phyloP scores from a whole-genome alignment of 352 stramenopile genomes.

The Phytopythium sindhum region DNA sequence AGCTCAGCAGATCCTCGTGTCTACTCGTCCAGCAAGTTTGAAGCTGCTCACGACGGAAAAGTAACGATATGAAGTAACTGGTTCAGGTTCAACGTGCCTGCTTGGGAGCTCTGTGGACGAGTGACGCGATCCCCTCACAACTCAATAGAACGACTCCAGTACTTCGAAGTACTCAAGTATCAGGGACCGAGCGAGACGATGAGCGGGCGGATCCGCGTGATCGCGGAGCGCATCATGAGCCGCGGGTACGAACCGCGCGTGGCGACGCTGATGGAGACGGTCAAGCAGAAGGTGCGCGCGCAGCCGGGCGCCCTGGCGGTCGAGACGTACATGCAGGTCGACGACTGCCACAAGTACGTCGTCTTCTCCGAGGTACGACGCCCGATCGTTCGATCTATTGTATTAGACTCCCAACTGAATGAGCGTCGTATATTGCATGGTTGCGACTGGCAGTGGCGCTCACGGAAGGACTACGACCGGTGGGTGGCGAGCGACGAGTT shows the following conservation, averaged over 20 bases:
- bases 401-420: background rate
- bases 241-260: conserved; percentile 83
- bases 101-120: too few species aligned
- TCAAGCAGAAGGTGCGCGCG: conserved; percentile 75
- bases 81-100: background rate
- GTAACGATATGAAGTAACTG: background rate
- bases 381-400: background rate
- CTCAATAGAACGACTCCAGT: too few species aligned
- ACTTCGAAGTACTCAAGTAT: too few species aligned
- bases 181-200: conserved; percentile 23
- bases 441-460: conserved; percentile 49
- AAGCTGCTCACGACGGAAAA: background rate
- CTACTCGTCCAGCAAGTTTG: too few species aligned
- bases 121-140: too few species aligned
- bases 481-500: conserved; percentile 80
- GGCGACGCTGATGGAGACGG: conserved; percentile 80
- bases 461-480: conserved; percentile 74
- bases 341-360: conserved; percentile 85
- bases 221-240: conserved; percentile 87
- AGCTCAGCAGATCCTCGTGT: background rate
- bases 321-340: conserved; percentile 71
- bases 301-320: conserved; percentile 76
- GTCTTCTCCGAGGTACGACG: conserved; percentile 80
- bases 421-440: background rate
- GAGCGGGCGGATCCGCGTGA: conserved; percentile 55